Base-by-base conservation (phyloP, 768 basidiomycete genomes). In the Crassisporium funariophilum region DNA sequence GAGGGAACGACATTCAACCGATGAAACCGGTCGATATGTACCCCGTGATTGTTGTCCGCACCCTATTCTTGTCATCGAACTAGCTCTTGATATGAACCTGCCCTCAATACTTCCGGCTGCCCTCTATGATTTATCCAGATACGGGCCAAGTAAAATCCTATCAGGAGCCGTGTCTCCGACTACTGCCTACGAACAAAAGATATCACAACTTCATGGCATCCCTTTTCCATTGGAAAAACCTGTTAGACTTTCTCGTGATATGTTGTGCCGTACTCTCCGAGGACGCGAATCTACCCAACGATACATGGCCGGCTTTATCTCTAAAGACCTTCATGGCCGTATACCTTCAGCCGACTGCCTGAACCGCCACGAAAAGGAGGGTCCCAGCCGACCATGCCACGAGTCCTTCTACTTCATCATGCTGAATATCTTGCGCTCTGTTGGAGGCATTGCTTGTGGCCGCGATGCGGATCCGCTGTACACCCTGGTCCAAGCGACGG, bases 341-440 rank as follows among this genome's bases (percentile, higher is more conserved):
- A 16, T 58, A 1, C 75, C 81, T 0, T 74, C 84, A 4, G 47
- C 61, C 0, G 67, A 72, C 9, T 89, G 86, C 59, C 57, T 66
- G 4, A 71, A 80, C 62, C 59, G 56, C 37, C 29, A 60, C 17
- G 59, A 72, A 12, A 52, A 67, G 41, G 71, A 67, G 5, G 29
- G 58, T 10, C 62, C 68, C 1, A 67, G 70, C 44, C 46, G 68
- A 23, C 55, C 64, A 41, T 90, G 88, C 64, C 67, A 69, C 47
- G 84, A 88, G 41, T 84, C 86, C 11, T 86, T 86, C 65, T 85
- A 88, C 65, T 86, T 82, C 61, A 81, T 90, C 68, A 79, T 79
- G 71, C 76, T 89, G 47, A 88, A 89, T 62, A 68, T 84, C 22
- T 66, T 88, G 33, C 81, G 87, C 46, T 77, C 82, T 16, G 77